phyloP scores from a whole-genome alignment of 2,329 filamentous ascomycete genomes.

The Pezicula radicicola region DNA sequence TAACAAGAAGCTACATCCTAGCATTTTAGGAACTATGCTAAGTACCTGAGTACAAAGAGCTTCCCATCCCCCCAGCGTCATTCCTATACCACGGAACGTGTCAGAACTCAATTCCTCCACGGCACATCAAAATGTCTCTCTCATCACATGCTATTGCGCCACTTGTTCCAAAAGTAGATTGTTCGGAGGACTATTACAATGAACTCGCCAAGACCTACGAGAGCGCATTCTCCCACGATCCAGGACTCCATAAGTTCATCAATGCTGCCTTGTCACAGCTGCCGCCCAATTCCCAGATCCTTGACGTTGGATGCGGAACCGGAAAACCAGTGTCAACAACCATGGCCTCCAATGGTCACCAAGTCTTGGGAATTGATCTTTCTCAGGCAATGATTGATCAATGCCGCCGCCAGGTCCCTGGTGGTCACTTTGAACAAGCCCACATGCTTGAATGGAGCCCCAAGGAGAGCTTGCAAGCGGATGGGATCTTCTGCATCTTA shows the following conservation, averaged over 20 bases:
- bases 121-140: too few relatives aligned
- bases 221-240: not conserved
- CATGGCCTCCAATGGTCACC: slow-evolving; percentile 22
- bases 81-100: too few relatives aligned
- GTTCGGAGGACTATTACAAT: not conserved
- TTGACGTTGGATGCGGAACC: slow-evolving; percentile 31
- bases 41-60: too few relatives aligned
- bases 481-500: too few relatives aligned
- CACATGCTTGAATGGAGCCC: too few relatives aligned
- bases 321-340: slow-evolving; percentile 26
- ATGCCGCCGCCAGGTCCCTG: too few relatives aligned
- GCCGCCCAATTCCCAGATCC: slow-evolving; percentile 9
- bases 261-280: not conserved
- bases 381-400: slow-evolving; percentile 27
- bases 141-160: not conserved
- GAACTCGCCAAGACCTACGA: not conserved
- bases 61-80: too few relatives aligned
- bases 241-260: not conserved
- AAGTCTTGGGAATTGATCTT: slow-evolving; percentile 27
- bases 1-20: too few relatives aligned
- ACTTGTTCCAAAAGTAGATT: not conserved
- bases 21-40: too few relatives aligned
- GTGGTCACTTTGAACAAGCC: too few relatives aligned
- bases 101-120: too few relatives aligned
- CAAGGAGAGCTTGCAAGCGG: too few relatives aligned